phyloP scores from a whole-genome alignment of 805 yeast genomes.

The Nakazawaea sp. region DNA sequence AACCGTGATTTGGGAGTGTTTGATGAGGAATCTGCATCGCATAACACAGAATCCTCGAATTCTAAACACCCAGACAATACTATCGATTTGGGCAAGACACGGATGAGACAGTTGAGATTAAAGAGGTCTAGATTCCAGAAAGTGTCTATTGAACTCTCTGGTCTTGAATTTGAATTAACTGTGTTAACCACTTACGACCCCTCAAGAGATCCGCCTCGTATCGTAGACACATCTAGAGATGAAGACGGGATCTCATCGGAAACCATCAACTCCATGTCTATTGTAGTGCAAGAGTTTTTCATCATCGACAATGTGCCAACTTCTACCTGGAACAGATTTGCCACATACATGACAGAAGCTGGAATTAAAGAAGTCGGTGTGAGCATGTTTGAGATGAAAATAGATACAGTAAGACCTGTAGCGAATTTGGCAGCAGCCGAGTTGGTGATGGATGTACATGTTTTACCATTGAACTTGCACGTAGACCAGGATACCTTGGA shows the following conservation, averaged over 20 bases:
- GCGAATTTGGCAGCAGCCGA: constrained; percentile 64
- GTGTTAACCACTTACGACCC: constrained; percentile 45
- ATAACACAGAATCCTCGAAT: not conserved
- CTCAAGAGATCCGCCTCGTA: constrained; percentile 26
- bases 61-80: constrained; percentile 11
- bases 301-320: constrained; percentile 74
- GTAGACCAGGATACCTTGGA: constrained; percentile 93
- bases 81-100: constrained; percentile 21
- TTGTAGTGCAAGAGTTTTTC: constrained; percentile 48
- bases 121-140: constrained; percentile 61
- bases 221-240: constrained; percentile 15
- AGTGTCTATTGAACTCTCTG: constrained; percentile 45
- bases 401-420: constrained; percentile 62
- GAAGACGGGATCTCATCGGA: constrained; percentile 29
- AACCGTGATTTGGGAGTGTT: constrained; percentile 33
- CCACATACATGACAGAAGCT: constrained; percentile 59
- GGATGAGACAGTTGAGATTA: constrained; percentile 42
- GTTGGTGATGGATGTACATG: constrained; percentile 39
- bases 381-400: constrained; percentile 47
- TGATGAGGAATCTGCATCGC: not conserved
- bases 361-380: constrained; percentile 68
- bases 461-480: constrained; percentile 74
- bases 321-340: constrained; percentile 87
- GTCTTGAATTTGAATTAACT: constrained; percentile 40
- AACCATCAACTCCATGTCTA: constrained; percentile 38